Conservation (phyloP, 1,284 basidiomycete species). For the Agaricales sp. region DNA sequence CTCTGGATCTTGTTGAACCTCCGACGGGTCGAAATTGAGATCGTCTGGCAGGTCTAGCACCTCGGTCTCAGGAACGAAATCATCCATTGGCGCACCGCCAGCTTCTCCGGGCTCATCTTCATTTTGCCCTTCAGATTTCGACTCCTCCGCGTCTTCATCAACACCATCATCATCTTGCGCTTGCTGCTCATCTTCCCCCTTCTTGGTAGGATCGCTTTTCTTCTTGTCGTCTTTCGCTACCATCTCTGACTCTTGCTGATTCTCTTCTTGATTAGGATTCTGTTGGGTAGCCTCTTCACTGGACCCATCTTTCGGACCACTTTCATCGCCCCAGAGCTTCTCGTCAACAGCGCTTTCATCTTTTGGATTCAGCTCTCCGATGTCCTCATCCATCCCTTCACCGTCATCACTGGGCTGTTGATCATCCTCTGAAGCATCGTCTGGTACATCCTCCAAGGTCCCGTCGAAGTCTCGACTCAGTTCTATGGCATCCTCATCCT, state of each 20-base stretch:
- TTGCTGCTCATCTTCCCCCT: constrained; percentile 24
- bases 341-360: constrained; percentile 90
- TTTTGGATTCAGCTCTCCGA: constrained; percentile 53
- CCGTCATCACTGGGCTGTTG: constrained; percentile 44
- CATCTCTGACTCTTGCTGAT: constrained; percentile 53
- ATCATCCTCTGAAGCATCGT: constrained; percentile 46
- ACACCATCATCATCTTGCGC: constrained; percentile 15
- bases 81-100: constrained; percentile 10
- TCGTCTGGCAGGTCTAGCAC: constrained; percentile 10
- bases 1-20: constrained; percentile 13
- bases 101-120: constrained; percentile 20
- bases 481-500: constrained; percentile 63
- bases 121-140: constrained; percentile 29
- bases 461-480: constrained; percentile 77
- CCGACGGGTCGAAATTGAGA: constrained; percentile 14
- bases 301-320: constrained; percentile 37
- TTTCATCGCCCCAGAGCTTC: constrained; percentile 92
- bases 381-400: constrained; percentile 78
- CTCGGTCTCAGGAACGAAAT: background rate
- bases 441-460: constrained; percentile 72
- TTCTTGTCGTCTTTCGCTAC: constrained; percentile 63
- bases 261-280: constrained; percentile 36
- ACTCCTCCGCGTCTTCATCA: constrained; percentile 24
- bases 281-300: constrained; percentile 42
- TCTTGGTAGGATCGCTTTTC: constrained; percentile 20